Evolutionary conservation across 768 basidiomycete genomes (phyloP).

Genomic region (Tylopilus intermedius): DNA sequence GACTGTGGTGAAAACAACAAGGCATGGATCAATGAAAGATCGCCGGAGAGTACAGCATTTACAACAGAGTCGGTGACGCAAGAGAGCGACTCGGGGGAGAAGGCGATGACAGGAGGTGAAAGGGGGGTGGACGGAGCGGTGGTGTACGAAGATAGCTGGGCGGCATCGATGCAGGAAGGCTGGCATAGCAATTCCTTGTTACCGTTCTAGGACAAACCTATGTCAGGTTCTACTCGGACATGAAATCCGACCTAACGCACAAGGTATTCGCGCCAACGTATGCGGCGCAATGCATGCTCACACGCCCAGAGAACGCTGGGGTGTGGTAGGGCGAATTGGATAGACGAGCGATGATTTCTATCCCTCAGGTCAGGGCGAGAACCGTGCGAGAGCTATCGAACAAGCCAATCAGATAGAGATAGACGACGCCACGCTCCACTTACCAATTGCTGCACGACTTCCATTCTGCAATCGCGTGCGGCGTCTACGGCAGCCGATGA

Average conservation of each 20-base stretch:
- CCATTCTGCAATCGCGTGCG: conserved; percentile 63
- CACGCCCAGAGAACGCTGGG: conserved; percentile 65
- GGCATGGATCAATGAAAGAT: conserved; percentile 48
- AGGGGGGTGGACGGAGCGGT: conserved; percentile 25
- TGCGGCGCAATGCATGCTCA: conserved; percentile 58
- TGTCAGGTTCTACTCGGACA: conserved; percentile 6
- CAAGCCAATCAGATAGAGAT: conserved; percentile 5
- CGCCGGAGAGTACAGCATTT: conserved; percentile 46
- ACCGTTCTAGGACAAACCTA: conserved; percentile 22
- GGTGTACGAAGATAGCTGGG: conserved; percentile 25
- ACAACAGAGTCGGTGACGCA: conserved; percentile 49
- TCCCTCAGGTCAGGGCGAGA: conserved; percentile 73
- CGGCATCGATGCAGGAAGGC: conserved; percentile 20
- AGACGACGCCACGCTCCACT: conserved; percentile 22
- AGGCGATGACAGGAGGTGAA: conserved; percentile 25
- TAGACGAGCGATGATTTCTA: conserved; percentile 63
- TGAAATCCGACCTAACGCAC: conserved; percentile 32
- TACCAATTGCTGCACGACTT: conserved; percentile 66
- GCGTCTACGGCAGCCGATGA: conserved; percentile 49
- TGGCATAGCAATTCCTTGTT: conserved; percentile 27
- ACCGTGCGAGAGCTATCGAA: conserved; percentile 49
- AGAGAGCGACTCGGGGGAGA: conserved; percentile 39
- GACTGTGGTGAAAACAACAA: conserved; percentile 49
- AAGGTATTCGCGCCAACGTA: conserved; percentile 55
- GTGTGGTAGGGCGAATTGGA: conserved; percentile 64